Conservation (phyloP, 148 eudicot species). For the Arbutus unedo region DNA sequence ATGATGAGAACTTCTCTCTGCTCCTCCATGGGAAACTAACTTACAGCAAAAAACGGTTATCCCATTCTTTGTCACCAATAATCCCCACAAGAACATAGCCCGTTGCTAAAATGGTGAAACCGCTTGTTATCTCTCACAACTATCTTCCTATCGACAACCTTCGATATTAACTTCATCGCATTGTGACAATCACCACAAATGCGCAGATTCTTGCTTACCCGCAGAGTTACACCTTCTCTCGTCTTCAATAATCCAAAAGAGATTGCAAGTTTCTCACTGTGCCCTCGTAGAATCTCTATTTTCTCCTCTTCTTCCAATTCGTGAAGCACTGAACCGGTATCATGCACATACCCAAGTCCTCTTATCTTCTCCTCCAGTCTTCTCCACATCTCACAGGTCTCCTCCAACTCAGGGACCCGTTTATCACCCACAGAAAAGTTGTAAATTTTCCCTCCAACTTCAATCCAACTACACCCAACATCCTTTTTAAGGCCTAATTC, state of each 20-base stretch:
- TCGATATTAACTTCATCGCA: slow-evolving; percentile 44
- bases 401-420: slow-evolving; percentile 24
- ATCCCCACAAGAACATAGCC: slow-evolving; percentile 46
- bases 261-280: slow-evolving; percentile 39
- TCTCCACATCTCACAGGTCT: slow-evolving; percentile 32
- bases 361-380: slow-evolving; percentile 37
- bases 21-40: background rate
- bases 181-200: slow-evolving; percentile 49
- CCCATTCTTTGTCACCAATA: slow-evolving; percentile 28
- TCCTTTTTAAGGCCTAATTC: slow-evolving; percentile 46
- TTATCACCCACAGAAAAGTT: slow-evolving; percentile 44
- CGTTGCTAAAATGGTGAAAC: slow-evolving; percentile 46
- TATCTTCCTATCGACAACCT: slow-evolving; percentile 41
- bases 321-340: slow-evolving; percentile 49
- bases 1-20: background rate
- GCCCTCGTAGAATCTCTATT: slow-evolving; percentile 30
- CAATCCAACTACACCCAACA: slow-evolving; percentile 60
- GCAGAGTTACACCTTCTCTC: slow-evolving; percentile 13
- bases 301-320: slow-evolving; percentile 36
- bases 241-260: slow-evolving; percentile 24
- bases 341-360: slow-evolving; percentile 29
- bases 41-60: background rate
- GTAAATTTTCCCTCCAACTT: slow-evolving; percentile 40
- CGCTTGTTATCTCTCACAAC: slow-evolving; percentile 50
- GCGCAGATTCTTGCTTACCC: slow-evolving; percentile 43